phyloP scores from a whole-genome alignment of 2,329 filamentous ascomycete species.

The Beauveria asiatica region DNA sequence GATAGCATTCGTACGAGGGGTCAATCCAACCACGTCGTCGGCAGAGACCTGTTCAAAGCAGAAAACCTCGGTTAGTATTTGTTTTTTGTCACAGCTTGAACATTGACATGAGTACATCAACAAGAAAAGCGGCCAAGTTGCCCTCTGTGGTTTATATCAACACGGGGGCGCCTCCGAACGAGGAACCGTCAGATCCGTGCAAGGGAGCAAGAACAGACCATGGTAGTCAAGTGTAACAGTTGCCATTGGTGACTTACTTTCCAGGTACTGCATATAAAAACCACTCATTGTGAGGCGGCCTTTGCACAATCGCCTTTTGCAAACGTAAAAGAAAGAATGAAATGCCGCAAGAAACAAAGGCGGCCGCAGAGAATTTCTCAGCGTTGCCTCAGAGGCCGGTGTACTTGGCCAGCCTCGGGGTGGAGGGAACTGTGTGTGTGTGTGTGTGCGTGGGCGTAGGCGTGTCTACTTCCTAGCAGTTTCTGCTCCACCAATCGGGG shows the following conservation, averaged over 20 bases:
- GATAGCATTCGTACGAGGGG: conserved; percentile 78
- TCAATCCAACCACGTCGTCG: conserved; percentile 89
- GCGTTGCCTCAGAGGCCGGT: conserved; percentile 4
- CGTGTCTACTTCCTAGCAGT: conserved; percentile 2
- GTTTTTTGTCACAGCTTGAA: not conserved
- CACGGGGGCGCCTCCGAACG: not conserved
- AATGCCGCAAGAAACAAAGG: conserved; percentile 1
- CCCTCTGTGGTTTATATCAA: not conserved
- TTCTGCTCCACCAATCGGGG: conserved; percentile 9
- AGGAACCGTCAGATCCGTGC: not conserved
- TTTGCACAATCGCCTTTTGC: not conserved
- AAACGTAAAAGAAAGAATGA: conserved; percentile 2
- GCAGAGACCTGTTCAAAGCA: conserved; percentile 63
- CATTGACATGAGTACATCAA: not conserved
- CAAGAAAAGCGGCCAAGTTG: no score
- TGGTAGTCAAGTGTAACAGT: conserved; percentile 43
- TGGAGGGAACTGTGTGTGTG: not conserved
- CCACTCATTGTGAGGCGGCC: conserved; percentile 42
- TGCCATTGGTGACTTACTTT: conserved; percentile 52
- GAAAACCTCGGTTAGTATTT: not conserved
- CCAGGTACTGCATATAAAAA: conserved; percentile 65
- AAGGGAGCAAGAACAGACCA: conserved; percentile 27
- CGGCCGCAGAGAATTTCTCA: conserved; percentile 8
- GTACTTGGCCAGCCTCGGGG: not conserved
- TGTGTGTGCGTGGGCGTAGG: conserved; percentile 4